Conservation (phyloP, 495 filamentous ascomycete genomes). For the Aspergillus leporis region DNA sequence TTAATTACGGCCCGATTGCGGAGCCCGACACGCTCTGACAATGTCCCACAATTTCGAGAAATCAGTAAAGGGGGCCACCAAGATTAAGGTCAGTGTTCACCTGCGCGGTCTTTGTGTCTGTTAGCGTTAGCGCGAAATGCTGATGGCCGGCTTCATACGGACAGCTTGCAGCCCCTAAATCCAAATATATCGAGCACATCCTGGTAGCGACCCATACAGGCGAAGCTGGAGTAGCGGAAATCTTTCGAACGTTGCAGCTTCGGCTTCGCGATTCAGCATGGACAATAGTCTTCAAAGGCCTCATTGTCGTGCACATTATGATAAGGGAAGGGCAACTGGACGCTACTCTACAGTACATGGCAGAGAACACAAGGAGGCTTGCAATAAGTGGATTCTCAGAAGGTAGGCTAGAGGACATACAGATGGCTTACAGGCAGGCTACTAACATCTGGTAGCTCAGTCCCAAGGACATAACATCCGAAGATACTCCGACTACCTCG, state of each 20-base stretch:
- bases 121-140: constrained; percentile 2
- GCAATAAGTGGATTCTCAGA: constrained; percentile 91
- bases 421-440: neutral
- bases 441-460: constrained; percentile 59
- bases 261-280: constrained; percentile 93
- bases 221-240: constrained; percentile 92
- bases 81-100: constrained; percentile 73
- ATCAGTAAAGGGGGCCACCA: constrained; percentile 89
- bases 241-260: constrained; percentile 87
- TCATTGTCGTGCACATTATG: constrained; percentile 97
- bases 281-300: constrained; percentile 93
- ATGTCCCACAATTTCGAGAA: constrained; percentile 89
- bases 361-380: constrained; percentile 79
- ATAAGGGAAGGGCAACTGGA: constrained; percentile 92
- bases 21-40: constrained; percentile 20
- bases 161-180: constrained; percentile 93
- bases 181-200: constrained; percentile 99
- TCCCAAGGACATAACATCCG: constrained; percentile 94
- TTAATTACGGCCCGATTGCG: constrained; percentile 12
- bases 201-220: constrained; percentile 92
- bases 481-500: constrained; percentile 85
- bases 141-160: constrained; percentile 12
- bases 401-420: constrained; percentile 55
- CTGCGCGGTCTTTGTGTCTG: neutral
- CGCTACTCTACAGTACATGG: constrained; percentile 81